These are phyloP conservation scores for Tetracentron sinense DNA, from an alignment of 164 flowering plant species.

Conservation along the genomic window DNA sequence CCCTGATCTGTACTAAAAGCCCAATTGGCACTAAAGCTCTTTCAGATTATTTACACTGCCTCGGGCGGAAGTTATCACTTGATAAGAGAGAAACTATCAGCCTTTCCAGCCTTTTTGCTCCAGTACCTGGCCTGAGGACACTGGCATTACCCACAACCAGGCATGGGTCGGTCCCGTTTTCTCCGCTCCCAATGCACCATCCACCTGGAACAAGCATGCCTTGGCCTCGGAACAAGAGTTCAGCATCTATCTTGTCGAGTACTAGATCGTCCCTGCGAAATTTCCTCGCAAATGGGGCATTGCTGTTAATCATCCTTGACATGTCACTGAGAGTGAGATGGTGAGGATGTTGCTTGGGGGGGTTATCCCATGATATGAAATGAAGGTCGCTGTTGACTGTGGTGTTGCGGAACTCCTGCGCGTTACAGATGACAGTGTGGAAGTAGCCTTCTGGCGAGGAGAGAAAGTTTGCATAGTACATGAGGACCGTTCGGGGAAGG, in stretches of 20 bases:
- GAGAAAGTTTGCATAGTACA: constrained; percentile 44
- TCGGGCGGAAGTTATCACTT: constrained; percentile 65
- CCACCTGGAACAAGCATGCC: constrained; percentile 34
- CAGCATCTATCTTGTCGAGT: constrained; percentile 37
- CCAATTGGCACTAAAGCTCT: neutral
- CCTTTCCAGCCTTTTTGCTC: constrained; percentile 29
- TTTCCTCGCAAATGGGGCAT: constrained; percentile 40
- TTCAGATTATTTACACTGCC: constrained; percentile 56
- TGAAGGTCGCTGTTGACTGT: too few species aligned
- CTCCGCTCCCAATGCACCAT: constrained; percentile 31
- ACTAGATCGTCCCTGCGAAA: constrained; percentile 30
- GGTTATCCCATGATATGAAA: too few species aligned
- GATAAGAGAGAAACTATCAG: constrained; percentile 55
- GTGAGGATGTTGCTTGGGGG: too few species aligned
- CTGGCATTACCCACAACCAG: constrained; percentile 24
- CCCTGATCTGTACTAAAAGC: too few species aligned
- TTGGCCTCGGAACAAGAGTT: constrained; percentile 25
- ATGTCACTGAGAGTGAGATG: constrained; percentile 31
- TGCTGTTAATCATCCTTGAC: constrained; percentile 30
- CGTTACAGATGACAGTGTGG: too few species aligned
- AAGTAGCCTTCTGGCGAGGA: too few species aligned
- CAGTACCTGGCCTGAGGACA: constrained; percentile 33
- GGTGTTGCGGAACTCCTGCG: too few species aligned
- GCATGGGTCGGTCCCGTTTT: constrained; percentile 34
- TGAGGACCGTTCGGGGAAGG: constrained; percentile 37